Evolutionary conservation across 176 grass and related monocot genomes (phyloP), one percentile per base, ranked within the genome.

Genomic region (Musa troglodytarum): DNA sequence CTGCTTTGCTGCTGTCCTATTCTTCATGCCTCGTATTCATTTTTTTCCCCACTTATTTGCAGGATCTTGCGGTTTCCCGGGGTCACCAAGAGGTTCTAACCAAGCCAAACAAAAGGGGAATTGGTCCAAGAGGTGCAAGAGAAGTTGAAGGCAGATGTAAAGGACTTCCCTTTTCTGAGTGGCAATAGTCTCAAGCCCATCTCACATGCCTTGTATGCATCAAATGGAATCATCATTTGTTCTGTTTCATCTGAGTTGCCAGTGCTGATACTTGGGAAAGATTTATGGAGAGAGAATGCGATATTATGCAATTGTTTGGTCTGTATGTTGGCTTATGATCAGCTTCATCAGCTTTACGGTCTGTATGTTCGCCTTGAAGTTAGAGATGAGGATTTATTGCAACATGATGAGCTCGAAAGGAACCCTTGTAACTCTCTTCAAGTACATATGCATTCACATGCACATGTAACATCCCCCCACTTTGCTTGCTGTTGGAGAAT

Each of bases 51-150:
- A 43, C 34, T 43, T 34, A 19, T 2, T 67, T 20, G 19, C 49
- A 90, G 88, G 92, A 90, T 82, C 83, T 95, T 25, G 85, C 81
- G 0, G 90, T 84, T 49, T 49, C 88, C 88, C 7, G 88, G 88
- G 71, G 86, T 81, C 10, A 95, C 92, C 57, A 90, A 95, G 83
- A 90, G 92, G 78, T 95, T 29, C 59, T 83, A 59, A 90, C 83
- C 49, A 89, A 91, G 61, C 88, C 82, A 61, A 68, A 76, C 58
- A 87, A 87, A 87, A 68, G 82, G 86, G 0, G 84, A 91, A 71
- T 74, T 87, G 2, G 83, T 88, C n/a, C 76, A 53, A 11, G 83
- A 96, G 34, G 74, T 83, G 52, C 91, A 80, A 76, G 88, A 86
- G 76, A 88, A 95, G 63, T 80, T 95, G 73, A 75, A 86, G 65